phyloP scores from a whole-genome alignment of 202 grass and related monocot genomes.

The Setaria viridis region DNA sequence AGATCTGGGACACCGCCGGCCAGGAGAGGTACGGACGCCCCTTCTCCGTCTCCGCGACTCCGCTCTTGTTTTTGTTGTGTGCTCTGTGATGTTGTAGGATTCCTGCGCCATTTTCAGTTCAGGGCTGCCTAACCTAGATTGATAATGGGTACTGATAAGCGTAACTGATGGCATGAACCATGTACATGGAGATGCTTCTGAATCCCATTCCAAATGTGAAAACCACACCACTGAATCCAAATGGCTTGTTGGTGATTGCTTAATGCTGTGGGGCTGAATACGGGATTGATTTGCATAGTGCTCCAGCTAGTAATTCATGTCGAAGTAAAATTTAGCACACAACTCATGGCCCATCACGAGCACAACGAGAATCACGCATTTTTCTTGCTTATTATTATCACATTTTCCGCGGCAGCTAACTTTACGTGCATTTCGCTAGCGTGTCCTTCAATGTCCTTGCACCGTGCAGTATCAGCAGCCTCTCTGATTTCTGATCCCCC shows the following conservation, averaged over 20 bases:
- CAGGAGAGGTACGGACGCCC: slow-evolving; percentile 71
- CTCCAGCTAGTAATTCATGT: neutral
- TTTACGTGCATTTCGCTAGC: slow-evolving; percentile 35
- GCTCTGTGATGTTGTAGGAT: neutral
- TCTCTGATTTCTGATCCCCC: neutral
- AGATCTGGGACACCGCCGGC: slow-evolving; percentile 97
- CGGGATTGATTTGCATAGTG: neutral
- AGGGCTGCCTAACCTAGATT: neutral
- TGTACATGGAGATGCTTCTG: neutral
- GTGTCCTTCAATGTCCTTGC: neutral
- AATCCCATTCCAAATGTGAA: neutral
- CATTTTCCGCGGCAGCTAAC: neutral
- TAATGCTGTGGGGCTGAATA: neutral
- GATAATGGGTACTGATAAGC: neutral
- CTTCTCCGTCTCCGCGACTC: neutral
- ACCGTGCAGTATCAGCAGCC: neutral
- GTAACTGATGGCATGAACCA: neutral
- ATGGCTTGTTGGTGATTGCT: neutral
- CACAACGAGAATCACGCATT: neutral
- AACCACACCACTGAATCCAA: neutral
- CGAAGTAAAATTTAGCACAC: neutral
- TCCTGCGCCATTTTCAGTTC: neutral
- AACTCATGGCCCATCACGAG: neutral
- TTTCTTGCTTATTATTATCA: neutral
- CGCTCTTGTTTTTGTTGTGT: neutral